Evolutionary conservation across 2,329 filamentous ascomycete species (phyloP).

Genomic region (Neophaeococcomyces mojaviensis): DNA sequence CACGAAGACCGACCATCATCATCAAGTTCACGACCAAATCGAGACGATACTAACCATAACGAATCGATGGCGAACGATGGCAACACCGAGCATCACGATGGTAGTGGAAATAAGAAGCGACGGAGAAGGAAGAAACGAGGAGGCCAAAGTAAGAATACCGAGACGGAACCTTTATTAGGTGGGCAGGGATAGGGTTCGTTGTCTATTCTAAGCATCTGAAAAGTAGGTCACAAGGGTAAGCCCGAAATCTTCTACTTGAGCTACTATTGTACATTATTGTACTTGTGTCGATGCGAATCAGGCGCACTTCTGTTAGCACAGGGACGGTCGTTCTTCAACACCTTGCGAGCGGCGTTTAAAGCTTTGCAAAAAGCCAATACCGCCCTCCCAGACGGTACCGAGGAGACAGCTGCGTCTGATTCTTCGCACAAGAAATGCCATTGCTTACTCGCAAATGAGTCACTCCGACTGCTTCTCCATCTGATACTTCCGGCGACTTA

Average conservation of each 20-base stretch:
- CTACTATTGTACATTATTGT: no score
- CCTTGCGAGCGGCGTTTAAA: no score
- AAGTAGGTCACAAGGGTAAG: background rate
- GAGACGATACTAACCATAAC: background rate
- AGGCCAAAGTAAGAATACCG: constrained; percentile 1
- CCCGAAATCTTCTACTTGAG: background rate
- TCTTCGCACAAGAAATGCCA: no score
- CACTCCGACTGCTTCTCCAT: no score
- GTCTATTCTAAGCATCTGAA: background rate
- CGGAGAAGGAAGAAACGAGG: constrained; percentile 10
- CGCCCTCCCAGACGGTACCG: no score
- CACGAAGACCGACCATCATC: background rate
- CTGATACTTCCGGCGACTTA: no score
- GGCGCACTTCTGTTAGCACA: no score
- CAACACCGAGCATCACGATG: background rate
- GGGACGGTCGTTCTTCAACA: no score
- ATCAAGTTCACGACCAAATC: background rate
- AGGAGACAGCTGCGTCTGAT: no score
- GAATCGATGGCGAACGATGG: background rate
- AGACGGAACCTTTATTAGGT: constrained; percentile 10
- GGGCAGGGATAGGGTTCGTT: constrained; percentile 7
- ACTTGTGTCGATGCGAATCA: no score
- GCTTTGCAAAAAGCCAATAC: no score
- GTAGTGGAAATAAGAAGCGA: constrained; percentile 8
- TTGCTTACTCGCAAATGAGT: no score